Percentiles rank a stretch among this genome's conserved stretches.
These are phyloP conservation scores for Fragaria nilgerrensis DNA, from an alignment of 306 rosid species.

Conservation along the genomic window DNA sequence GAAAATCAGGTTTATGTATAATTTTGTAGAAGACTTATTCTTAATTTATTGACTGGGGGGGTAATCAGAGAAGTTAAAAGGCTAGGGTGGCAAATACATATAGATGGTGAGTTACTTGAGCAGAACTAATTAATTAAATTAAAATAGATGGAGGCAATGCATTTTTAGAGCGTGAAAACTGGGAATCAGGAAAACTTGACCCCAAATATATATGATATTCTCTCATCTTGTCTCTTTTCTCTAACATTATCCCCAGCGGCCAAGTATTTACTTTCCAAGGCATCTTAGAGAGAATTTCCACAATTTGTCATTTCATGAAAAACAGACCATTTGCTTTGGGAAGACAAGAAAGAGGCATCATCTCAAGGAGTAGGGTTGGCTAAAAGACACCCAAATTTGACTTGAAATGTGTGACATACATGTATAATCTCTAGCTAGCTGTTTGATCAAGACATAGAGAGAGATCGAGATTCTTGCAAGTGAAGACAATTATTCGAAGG, in stretches of 20 bases:
- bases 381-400: slow-evolving; percentile 32
- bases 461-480: slow-evolving; percentile 32
- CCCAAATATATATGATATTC: slow-evolving; percentile 17
- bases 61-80: neutral
- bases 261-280: slow-evolving; percentile 41
- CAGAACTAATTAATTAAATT: neutral
- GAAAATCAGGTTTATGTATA: neutral
- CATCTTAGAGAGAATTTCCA: slow-evolving; percentile 34
- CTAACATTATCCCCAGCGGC: slow-evolving; percentile 13
- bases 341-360: slow-evolving; percentile 25
- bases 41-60: neutral
- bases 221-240: slow-evolving; percentile 2
- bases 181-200: neutral
- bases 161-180: neutral
- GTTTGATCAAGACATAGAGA: slow-evolving; percentile 24
- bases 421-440: slow-evolving; percentile 12
- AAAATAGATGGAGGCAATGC: neutral
- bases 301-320: slow-evolving; percentile 25
- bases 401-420: slow-evolving; percentile 42
- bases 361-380: slow-evolving; percentile 30
- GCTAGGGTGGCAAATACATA: neutral
- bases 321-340: slow-evolving; percentile 8
- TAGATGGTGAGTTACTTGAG: neutral
- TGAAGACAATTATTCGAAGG: slow-evolving; percentile 81
- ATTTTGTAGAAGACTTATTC: neutral